These are phyloP conservation scores for Vigna radiata DNA, from an alignment of 306 rosid species.

Conservation along the genomic window DNA sequence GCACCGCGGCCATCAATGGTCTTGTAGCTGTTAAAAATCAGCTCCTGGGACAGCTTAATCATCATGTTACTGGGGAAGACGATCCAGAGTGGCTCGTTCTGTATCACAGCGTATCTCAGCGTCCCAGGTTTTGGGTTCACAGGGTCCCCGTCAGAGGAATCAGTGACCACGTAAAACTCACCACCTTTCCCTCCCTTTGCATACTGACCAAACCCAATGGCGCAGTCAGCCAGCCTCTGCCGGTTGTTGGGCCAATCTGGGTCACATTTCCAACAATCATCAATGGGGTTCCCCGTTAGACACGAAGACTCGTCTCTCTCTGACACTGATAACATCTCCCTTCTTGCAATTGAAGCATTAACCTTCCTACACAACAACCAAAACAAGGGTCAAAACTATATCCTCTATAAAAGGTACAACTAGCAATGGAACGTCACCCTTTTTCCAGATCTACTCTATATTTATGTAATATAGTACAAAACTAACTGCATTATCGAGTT, in stretches of 20 bases:
- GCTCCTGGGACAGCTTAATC: constrained; percentile 85
- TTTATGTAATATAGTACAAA: constrained; percentile 1
- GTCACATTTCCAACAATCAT: constrained; percentile 99
- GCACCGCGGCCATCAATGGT: constrained; percentile 96
- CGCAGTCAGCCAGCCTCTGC: constrained; percentile 88
- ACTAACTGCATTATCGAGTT: constrained; percentile 27
- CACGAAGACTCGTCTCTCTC: constrained; percentile 57
- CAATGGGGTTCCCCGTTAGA: constrained; percentile 89
- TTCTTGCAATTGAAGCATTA: constrained; percentile 80
- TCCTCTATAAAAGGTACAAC: not conserved
- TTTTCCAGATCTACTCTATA: constrained; percentile 34
- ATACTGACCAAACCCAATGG: constrained; percentile 94
- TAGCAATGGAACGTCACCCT: not conserved
- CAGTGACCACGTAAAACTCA: constrained; percentile 79
- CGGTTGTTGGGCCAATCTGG: constrained; percentile 90
- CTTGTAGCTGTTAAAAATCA: constrained; percentile 87
- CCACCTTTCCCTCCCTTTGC: constrained; percentile 93
- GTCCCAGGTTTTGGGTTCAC: constrained; percentile 88
- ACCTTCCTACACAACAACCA: constrained; percentile 63
- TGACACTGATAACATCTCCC: constrained; percentile 60
- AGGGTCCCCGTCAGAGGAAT: constrained; percentile 78
- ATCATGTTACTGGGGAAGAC: constrained; percentile 92
- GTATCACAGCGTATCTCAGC: constrained; percentile 81
- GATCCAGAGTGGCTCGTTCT: constrained; percentile 82
- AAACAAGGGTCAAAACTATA: too few species aligned